Percentiles rank a stretch among this genome's conserved stretches.
These are phyloP conservation scores for Otatea glauca DNA, from an alignment of 176 grass and related monocot genomes.

Conservation along the genomic window DNA sequence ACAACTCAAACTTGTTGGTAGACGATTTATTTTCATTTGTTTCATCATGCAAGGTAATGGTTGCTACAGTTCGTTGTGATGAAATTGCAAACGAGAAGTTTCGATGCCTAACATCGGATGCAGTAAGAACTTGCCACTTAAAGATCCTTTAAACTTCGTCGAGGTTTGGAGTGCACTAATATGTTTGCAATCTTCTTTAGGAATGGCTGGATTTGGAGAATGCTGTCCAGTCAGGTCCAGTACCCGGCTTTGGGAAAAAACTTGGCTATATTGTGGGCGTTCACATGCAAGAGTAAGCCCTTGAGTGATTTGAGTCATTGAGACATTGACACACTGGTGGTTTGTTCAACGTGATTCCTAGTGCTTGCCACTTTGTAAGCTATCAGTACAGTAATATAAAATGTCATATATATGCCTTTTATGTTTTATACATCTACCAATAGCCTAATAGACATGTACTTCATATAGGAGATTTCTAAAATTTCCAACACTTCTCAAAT, in stretches of 20 bases:
- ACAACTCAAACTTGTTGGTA: slow-evolving; percentile 1
- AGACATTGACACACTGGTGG: not conserved
- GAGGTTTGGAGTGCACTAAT: slow-evolving; percentile 24
- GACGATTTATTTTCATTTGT: slow-evolving; percentile 37
- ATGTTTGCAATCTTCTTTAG: slow-evolving; percentile 43
- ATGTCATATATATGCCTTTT: not conserved
- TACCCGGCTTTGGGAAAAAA: slow-evolving; percentile 78
- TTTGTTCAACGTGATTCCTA: slow-evolving; percentile 16
- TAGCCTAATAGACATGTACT: slow-evolving; percentile 30
- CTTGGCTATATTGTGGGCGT: slow-evolving; percentile 72
- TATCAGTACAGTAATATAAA: not conserved
- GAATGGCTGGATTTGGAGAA: slow-evolving; percentile 82
- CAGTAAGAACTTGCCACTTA: slow-evolving; percentile 56
- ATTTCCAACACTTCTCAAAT: slow-evolving; percentile 5
- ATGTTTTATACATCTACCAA: slow-evolving; percentile 28
- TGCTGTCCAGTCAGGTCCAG: slow-evolving; percentile 72
- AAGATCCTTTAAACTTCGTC: slow-evolving; percentile 25
- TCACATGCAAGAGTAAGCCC: slow-evolving; percentile 84
- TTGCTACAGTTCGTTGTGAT: slow-evolving; percentile 98
- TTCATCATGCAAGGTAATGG: slow-evolving; percentile 82
- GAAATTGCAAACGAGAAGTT: slow-evolving; percentile 97
- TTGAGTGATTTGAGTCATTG: slow-evolving; percentile 12
- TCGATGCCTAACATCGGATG: slow-evolving; percentile 66
- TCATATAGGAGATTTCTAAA: slow-evolving; percentile 6
- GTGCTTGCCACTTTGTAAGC: slow-evolving; percentile 21